Evolutionary conservation across 345 rosid genomes (phyloP), one percentile per base, ranked within the genome.

Genomic region (Reutealis trisperma): DNA sequence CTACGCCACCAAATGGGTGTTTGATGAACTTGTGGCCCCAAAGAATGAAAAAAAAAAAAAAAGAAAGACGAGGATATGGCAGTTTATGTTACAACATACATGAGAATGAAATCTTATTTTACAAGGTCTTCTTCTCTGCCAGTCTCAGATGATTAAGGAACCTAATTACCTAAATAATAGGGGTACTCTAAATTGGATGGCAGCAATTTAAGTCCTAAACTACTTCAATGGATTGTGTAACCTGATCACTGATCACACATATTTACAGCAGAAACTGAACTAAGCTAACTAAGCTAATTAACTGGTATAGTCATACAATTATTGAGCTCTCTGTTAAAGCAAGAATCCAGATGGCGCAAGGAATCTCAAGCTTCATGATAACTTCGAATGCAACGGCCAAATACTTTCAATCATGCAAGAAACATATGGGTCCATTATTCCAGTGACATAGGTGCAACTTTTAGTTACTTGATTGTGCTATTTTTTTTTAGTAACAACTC

Each of bases 351-450:
- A 60, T 60, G 25, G 25, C 2, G 22, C 10, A 61, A 7, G 41
- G 62, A 18, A 52, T 70, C 14, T 27, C 21, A 54, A 59, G n/a
- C 65, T 15, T 22, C 30, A 22, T 51, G 34, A 8, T 6, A 60
- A 61, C 3, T 62, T 21, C 58, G 5, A 72, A 30, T 51, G 60
- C 47, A 73, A 44, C 1, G 34, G 67, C 67, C 75, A 73, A 57
- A 71, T 34, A 4, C 14, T 30, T 61, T 68, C 37, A 44, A 44
- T 61, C 24, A 60, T 44, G 24, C 55, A 72, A 59, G 67, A 61
- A 60, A 59, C 75, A 59, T 60, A 22, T 13, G 65, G 67, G 67
- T 60, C 75, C 67, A 59, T 69, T 12, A 21, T 44, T 32, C 55
- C 14, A 67, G 2, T 12, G 34, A 68, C 5, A 62, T 41, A 62